Base-by-base conservation (phyloP, 1,284 basidiomycete genomes). In the Melampsora medusae region DNA sequence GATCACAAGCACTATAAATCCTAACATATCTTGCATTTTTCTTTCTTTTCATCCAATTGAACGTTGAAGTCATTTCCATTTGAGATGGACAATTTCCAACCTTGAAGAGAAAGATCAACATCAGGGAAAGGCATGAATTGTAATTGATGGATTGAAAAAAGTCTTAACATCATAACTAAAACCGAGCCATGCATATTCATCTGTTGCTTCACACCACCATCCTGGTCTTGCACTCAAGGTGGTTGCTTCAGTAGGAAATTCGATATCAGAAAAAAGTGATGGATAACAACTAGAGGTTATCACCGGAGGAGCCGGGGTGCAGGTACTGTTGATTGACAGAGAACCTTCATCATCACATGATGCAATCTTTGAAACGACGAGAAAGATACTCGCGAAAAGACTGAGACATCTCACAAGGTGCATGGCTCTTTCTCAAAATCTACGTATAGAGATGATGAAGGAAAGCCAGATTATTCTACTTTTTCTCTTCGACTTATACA, bases 1-100 rank as follows among this genome's bases (percentile, higher is more conserved):
- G n/a, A 78, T 91, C 89, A 80, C 90, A 91, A 31, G 83, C 83
- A 16, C 89, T 88, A 78, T 91, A 91, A 48, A 91, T 81, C 25
- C 90, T 88, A 38, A 91, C 87, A 79, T 91, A 91, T 59, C 91
- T 86, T 14, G 88, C 86, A 12, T 25, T 25, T 25, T 42, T 67
- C n/a, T 22, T 49, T n/a, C n/a, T 42, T 25, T 49, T 42, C 65
- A 67, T 67, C 65, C 65, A 67, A 14, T 19, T 46, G n/a, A 67
- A 67, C 14, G 14, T 38, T 28, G 10, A 16, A 46, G 10, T 22
- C 65, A 67, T 67, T 48, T 67, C 22, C 5, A 14, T 31, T 38
- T 49, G 5, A 46, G 38, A n/a, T n/a, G 33, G 65, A 67, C 65
- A 67, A 38, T 67, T 19, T 22, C 19, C 28, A 4, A 67, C 65